Base-by-base conservation (phyloP, 2,329 filamentous ascomycete species). In the Colletotrichum gigasporum region DNA sequence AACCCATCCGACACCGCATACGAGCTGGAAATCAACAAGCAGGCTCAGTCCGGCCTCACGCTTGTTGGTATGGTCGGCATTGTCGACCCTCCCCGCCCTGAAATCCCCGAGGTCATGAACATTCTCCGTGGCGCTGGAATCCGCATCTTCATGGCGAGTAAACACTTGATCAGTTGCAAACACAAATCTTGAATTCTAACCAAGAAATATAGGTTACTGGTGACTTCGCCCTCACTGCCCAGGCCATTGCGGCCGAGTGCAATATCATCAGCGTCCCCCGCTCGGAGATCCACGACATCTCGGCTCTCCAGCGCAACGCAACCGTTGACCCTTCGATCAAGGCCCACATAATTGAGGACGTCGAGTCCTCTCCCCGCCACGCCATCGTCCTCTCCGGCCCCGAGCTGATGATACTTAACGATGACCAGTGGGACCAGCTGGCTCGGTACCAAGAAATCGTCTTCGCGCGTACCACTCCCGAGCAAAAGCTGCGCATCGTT, bases 401-500 rank as follows among this genome's bases (percentile, higher is more conserved):
- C 0, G 89, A 94, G 61, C 80, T 94, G 22, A 84, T 89, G 51
- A 81, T 81, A 1, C 82, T 94, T 3, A 90, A 87, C 60, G 86
- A 90, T 9, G 71, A 84, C 35, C 90, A 94, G 73, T 94, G 91
- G 91, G 83, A 88, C 62, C 81, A 83, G 30, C 81, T 94, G 1
- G 82, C 83, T 28, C 71, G 78, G 8, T 94, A 93, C 68, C 82
- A 87, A 24, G 91, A 93, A 71, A 90, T 94, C 35, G 89, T 94
- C 11, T 93, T 94, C 72, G 89, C 91, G 1, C 83, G 90, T 11
- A 94, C 91, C 0, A 93, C 91, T 0, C 91, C 91, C 0, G 91
- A 94, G 71, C 91, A 94, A 72, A 94, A 94, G 73, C 84, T 94
- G 6, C 87, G 90, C 32, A 94, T 94, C 65, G 91, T 94, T n/a